phyloP scores from a whole-genome alignment of 2,329 filamentous ascomycete genomes.

The Cytospora chrysosperma region DNA sequence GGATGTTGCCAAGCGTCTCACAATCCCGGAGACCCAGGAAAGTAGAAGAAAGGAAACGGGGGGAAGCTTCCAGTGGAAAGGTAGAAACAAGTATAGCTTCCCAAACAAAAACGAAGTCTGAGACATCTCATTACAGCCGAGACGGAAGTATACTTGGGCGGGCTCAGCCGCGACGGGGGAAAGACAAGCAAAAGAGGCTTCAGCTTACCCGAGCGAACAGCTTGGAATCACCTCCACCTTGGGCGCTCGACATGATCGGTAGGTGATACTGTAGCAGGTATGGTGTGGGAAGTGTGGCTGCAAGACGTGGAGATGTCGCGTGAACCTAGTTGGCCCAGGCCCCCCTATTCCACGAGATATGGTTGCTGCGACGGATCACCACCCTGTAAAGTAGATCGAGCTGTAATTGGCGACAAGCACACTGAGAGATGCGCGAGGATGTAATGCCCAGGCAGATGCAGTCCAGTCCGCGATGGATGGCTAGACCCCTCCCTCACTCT shows the following conservation, averaged over 20 bases:
- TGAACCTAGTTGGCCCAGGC: constrained; percentile 8
- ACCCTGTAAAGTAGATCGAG: constrained; percentile 11
- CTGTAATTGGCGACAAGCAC: constrained; percentile 17
- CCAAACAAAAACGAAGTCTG: constrained; percentile 18
- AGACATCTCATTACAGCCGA: constrained; percentile 23
- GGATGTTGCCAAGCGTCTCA: not conserved
- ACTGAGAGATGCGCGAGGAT: constrained; percentile 7
- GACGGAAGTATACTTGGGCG: constrained; percentile 2
- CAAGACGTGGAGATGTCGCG: constrained; percentile 20
- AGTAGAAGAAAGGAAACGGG: constrained; percentile 7
- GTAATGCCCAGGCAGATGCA: constrained; percentile 5
- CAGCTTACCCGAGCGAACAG: constrained; percentile 89
- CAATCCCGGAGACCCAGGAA: not conserved
- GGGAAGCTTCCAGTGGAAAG: not conserved
- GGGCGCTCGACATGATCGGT: constrained; percentile 51
- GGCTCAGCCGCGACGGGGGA: constrained; percentile 1
- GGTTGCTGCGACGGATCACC: constrained; percentile 15
- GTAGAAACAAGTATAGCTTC: not conserved
- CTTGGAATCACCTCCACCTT: constrained; percentile 91
- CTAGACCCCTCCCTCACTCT: constrained; percentile 1
- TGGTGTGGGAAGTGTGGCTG: constrained; percentile 17
- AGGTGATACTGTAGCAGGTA: constrained; percentile 28
- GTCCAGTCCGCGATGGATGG: constrained; percentile 12
- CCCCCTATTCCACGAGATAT: constrained; percentile 7
- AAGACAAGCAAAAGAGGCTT: constrained; percentile 15